A percentile compares a stretch with the other conserved stretches of the same genome.
Evolutionary conservation across 441 rosid genomes (phyloP).

Genomic region (Croton laevigatus): DNA sequence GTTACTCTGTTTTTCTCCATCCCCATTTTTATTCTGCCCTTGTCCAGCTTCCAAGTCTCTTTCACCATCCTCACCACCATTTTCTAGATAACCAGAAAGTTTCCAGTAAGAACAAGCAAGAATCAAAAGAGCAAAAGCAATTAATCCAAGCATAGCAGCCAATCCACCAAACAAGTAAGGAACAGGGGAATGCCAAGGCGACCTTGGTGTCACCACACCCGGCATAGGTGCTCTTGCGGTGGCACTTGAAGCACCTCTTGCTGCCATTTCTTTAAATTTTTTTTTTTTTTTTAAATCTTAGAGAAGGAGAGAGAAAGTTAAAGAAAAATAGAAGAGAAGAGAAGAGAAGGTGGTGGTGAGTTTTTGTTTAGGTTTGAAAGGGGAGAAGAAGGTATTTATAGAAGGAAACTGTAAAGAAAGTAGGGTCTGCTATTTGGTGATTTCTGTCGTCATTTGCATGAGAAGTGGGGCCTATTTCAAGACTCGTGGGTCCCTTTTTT

Average conservation of each 20-base stretch:
- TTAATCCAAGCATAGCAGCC: constrained; percentile 91
- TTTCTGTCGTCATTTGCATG: constrained; percentile 36
- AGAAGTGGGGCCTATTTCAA: constrained; percentile 4
- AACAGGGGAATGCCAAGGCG: constrained; percentile 94
- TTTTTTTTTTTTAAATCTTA: background rate
- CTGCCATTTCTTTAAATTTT: constrained; percentile 30
- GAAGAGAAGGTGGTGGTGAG: background rate
- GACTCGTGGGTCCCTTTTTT: too few relatives aligned
- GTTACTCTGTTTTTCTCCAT: constrained; percentile 24
- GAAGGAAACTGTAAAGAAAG: constrained; percentile 1
- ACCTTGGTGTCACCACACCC: constrained; percentile 30
- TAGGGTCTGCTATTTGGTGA: constrained; percentile 18
- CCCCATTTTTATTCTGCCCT: constrained; percentile 31
- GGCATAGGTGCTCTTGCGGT: constrained; percentile 25
- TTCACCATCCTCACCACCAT: constrained; percentile 29
- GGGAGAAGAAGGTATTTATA: constrained; percentile 27
- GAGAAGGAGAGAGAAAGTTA: background rate
- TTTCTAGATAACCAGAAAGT: constrained; percentile 68
- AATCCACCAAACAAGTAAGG: constrained; percentile 93
- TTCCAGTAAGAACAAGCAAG: constrained; percentile 97
- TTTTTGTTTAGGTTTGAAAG: constrained; percentile 6
- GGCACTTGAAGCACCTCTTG: constrained; percentile 35
- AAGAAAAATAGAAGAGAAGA: background rate
- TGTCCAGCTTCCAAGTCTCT: constrained; percentile 63
- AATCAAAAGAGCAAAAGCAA: constrained; percentile 82